Conservation (phyloP, 148 eudicot species). For the Euryodendron excelsum region DNA sequence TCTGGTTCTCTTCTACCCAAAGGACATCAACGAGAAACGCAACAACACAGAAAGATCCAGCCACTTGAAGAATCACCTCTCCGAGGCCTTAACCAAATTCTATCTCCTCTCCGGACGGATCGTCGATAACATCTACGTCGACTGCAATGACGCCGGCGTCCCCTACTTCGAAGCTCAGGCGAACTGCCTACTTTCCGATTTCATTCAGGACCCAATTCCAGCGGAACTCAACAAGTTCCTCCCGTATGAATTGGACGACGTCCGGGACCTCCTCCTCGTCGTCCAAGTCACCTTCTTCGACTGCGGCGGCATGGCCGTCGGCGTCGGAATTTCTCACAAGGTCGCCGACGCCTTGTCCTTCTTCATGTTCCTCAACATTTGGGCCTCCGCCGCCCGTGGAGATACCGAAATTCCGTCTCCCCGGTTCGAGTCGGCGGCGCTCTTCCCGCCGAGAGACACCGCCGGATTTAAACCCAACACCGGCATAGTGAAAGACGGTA, state of each 20-base stretch:
- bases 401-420: background rate
- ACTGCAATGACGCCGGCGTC: constrained; percentile 45
- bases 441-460: constrained; percentile 21
- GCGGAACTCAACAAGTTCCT: constrained; percentile 29
- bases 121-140: constrained; percentile 26
- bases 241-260: constrained; percentile 23
- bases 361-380: constrained; percentile 25
- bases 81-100: constrained; percentile 28
- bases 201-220: constrained; percentile 20
- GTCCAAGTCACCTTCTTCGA: constrained; percentile 27
- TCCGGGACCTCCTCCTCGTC: constrained; percentile 18
- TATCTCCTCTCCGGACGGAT: constrained; percentile 57
- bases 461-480: background rate
- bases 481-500: constrained; percentile 3
- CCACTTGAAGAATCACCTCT: constrained; percentile 37
- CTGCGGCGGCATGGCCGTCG: constrained; percentile 34
- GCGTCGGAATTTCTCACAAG: constrained; percentile 35
- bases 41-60: background rate
- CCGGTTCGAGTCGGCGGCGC: constrained; percentile 1
- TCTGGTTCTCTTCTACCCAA: background rate
- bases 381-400: constrained; percentile 28
- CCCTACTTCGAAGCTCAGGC: constrained; percentile 28
- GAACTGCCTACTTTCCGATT: constrained; percentile 18
- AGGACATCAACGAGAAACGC: background rate
- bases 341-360: constrained; percentile 31